Evolutionary conservation across 2,329 filamentous ascomycete species (phyloP).

Genomic region (Zasmidium angulare): DNA sequence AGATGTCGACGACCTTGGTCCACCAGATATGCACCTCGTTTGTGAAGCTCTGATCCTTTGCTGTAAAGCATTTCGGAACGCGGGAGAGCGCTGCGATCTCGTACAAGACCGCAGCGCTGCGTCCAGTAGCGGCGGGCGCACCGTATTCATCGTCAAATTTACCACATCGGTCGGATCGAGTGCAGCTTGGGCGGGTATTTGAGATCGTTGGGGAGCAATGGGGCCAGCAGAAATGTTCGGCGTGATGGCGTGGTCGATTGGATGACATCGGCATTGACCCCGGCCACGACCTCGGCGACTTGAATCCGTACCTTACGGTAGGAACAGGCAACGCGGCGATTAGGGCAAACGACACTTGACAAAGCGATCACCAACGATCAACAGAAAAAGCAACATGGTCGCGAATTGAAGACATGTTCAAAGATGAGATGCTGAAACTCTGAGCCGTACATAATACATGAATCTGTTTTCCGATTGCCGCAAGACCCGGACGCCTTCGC

Average conservation of each 20-base stretch:
- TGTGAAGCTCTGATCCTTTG: slow-evolving; percentile 11
- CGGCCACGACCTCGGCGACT: too few species aligned
- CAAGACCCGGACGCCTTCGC: slow-evolving; percentile 8
- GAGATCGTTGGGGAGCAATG: not conserved
- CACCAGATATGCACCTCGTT: slow-evolving; percentile 27
- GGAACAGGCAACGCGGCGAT: not conserved
- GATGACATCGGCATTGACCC: too few species aligned
- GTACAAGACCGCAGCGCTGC: slow-evolving; percentile 24
- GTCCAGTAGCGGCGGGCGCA: slow-evolving; percentile 24
- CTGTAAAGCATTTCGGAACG: slow-evolving; percentile 23
- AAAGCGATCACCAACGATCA: too few species aligned
- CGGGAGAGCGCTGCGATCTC: slow-evolving; percentile 18
- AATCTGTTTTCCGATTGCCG: slow-evolving; percentile 6
- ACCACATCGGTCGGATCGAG: not conserved
- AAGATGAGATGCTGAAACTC: not conserved
- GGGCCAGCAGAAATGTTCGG: not conserved
- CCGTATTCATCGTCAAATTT: slow-evolving; percentile 17
- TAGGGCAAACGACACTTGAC: too few species aligned
- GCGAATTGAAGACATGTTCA: not conserved
- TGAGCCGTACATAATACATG: slow-evolving; percentile 10
- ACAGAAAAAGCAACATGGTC: not conserved
- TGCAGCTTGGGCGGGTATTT: not conserved
- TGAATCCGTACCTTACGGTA: not conserved
- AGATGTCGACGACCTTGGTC: slow-evolving; percentile 19
- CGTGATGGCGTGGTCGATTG: not conserved